phyloP scores from a whole-genome alignment of 1,284 basidiomycete genomes.

The Agaricales sp. region DNA sequence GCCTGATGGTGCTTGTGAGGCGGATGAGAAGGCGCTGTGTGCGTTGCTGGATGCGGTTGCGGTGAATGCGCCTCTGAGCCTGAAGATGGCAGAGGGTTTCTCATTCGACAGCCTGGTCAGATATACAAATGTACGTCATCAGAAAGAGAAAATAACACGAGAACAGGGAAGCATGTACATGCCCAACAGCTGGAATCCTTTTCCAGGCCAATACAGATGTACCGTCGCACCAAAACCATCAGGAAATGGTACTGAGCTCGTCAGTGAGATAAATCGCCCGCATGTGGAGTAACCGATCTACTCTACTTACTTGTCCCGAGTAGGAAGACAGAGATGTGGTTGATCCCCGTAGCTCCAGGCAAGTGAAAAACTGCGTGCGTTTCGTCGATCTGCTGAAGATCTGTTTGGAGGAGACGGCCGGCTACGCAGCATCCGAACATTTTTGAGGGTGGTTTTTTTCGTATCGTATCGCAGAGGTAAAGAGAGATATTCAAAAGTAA shows the following conservation, averaged over 20 bases:
- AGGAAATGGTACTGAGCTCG: constrained; percentile 65
- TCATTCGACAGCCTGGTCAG: constrained; percentile 72
- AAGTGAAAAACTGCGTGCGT: constrained; percentile 82
- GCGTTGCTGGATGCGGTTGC: constrained; percentile 33
- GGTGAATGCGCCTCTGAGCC: constrained; percentile 63
- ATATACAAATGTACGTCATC: not conserved
- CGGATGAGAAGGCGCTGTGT: constrained; percentile 42
- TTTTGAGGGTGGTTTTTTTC: no score
- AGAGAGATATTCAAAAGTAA: no score
- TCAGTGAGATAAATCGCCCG: constrained; percentile 12
- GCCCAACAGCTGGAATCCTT: constrained; percentile 81
- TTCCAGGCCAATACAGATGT: constrained; percentile 85
- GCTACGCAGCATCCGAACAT: constrained; percentile 75
- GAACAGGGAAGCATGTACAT: constrained; percentile 50
- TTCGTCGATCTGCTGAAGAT: constrained; percentile 70
- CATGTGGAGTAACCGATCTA: constrained; percentile 41
- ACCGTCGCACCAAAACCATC: constrained; percentile 85
- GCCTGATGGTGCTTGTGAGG: constrained; percentile 19
- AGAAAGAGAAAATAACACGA: not conserved
- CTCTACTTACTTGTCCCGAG: constrained; percentile 49
- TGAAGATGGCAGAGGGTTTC: constrained; percentile 89
- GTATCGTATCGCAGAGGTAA: no score
- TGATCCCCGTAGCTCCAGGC: constrained; percentile 67
- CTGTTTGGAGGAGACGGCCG: constrained; percentile 67
- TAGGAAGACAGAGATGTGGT: constrained; percentile 86